Base-by-base conservation (phyloP, 371 early-diverging fungal genomes). In the Dinochytrium kinnereticum region DNA sequence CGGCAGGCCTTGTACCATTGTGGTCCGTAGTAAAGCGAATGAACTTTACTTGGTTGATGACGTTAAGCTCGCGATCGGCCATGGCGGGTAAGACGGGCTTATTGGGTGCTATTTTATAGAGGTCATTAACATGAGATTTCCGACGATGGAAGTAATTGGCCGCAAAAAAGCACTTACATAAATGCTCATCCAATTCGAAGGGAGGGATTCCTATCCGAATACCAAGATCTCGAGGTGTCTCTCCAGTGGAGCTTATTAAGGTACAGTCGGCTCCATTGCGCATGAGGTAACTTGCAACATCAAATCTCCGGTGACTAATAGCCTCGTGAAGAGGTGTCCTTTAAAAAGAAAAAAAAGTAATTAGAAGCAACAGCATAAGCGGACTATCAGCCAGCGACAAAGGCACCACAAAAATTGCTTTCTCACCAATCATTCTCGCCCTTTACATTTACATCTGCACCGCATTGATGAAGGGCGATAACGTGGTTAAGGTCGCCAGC, bases 241-340 rank as follows among this genome's bases (percentile, higher is more conserved):
- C 81, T 26, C 70, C 71, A 17, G 17, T 34, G 13, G 51, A 39
- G 38, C 55, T 81, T 21, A 49, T 24, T 1, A 50, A 38, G 2
- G 51, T 55, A 15, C 24, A 1, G 59, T 76, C 70, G 1, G 76
- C 81, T 24, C 76, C 78, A 1, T 49, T 24, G 30, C 55, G 69
- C 15, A 81, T 53, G 1, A 81, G 69, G 49, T 69, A 81, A 26
- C 69, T 59, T 28, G 70, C 68, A 5, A 78, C 74, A 5, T 70
- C 72, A 17, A 44, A n/a, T 2, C 70, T 51, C 15, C 64, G 28
- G 21, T 66, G 31, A 37, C 77, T 66, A 33, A 79, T 39, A 17
- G 83, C 81, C 61, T 83, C 83, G 50, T 83, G 83, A 13, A 83
- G 64, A 5, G 80, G 61, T 1, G 83, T 81, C 83, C 83, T 83